Evolutionary conservation across 768 basidiomycete genomes (phyloP).

Genomic region (Mycena belliarum): DNA sequence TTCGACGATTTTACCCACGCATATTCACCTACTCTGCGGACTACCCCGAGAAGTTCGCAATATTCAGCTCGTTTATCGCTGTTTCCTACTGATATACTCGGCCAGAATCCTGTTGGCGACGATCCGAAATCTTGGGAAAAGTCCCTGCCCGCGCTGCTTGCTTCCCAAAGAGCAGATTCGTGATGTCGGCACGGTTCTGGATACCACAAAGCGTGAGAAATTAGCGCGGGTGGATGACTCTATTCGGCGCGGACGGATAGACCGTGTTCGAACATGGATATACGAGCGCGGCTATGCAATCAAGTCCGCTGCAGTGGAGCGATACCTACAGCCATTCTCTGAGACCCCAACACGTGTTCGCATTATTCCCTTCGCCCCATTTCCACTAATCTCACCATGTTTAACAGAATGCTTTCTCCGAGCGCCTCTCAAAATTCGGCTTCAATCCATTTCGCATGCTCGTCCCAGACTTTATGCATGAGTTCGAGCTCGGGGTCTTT

Average conservation of each 20-base stretch:
- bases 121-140: slow-evolving; percentile 24
- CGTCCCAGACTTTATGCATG: slow-evolving; percentile 25
- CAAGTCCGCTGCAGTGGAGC: neutral
- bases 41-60: slow-evolving; percentile 1
- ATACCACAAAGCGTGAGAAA: neutral
- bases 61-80: neutral
- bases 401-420: slow-evolving; percentile 24
- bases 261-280: neutral
- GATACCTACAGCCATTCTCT: neutral
- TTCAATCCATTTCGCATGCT: slow-evolving; percentile 23
- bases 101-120: slow-evolving; percentile 29
- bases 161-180: slow-evolving; percentile 24
- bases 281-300: neutral
- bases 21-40: slow-evolving; percentile 6
- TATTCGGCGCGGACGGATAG: neutral
- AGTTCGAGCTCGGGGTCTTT: slow-evolving; percentile 26
- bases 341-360: neutral
- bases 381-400: neutral
- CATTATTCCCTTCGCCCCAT: neutral
- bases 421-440: neutral
- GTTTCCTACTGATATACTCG: neutral
- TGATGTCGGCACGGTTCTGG: slow-evolving; percentile 22
- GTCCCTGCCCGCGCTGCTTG: slow-evolving; percentile 34
- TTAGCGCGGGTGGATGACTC: neutral
- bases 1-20: slow-evolving; percentile 3